A percentile compares a stretch with the other conserved stretches of the same genome.
Conservation (phyloP, 257 asterid genomes). For the Plantago major region DNA sequence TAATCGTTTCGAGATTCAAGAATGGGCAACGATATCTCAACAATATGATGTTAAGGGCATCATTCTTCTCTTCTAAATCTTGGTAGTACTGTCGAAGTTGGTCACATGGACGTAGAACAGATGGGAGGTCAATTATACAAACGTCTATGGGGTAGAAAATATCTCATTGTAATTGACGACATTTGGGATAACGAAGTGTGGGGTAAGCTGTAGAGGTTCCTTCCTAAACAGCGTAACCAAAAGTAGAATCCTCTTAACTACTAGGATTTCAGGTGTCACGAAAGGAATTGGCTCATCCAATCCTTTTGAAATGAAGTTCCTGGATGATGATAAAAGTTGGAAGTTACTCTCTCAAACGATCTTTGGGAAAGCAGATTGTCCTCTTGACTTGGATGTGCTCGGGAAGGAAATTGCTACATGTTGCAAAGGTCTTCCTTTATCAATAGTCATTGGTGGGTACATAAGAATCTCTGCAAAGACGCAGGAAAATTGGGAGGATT, state of each 20-base stretch:
- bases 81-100: background rate
- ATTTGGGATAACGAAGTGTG: conserved; percentile 22
- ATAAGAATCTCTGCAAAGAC: background rate
- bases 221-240: conserved; percentile 1
- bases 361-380: conserved; percentile 9
- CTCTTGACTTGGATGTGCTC: conserved; percentile 7
- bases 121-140: conserved; percentile 18
- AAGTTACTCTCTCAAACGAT: background rate
- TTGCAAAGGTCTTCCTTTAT: conserved; percentile 28
- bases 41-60: background rate
- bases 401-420: conserved; percentile 13
- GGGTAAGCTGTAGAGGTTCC: conserved; percentile 5
- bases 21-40: conserved; percentile 17
- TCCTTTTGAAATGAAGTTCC: background rate
- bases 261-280: conserved; percentile 16
- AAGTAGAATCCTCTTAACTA: conserved; percentile 19
- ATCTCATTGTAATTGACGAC: conserved; percentile 23
- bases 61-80: background rate
- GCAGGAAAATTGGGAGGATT: conserved; percentile 3
- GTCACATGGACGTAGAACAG: background rate
- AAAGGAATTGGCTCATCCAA: background rate
- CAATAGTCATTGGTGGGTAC: conserved; percentile 19
- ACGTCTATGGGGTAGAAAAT: conserved; percentile 10
- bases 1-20: conserved; percentile 5
- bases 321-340: conserved; percentile 19